phyloP scores from a whole-genome alignment of 2,329 filamentous ascomycete genomes.

The Ascomycota sp. region DNA sequence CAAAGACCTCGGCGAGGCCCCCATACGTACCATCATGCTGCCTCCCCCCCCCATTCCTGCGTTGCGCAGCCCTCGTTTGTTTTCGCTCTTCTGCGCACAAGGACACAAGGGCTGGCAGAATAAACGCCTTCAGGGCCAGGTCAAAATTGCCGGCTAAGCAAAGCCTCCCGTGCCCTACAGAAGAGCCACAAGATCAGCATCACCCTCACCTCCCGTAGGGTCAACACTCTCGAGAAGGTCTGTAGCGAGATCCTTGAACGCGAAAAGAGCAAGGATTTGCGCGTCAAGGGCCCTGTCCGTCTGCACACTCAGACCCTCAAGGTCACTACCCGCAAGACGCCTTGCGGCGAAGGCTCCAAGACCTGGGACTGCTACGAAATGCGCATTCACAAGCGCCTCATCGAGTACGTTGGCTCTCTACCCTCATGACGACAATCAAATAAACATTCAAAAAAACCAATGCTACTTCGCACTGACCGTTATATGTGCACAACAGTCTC shows the following conservation, averaged over 20 bases:
- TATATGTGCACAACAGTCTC: constrained; percentile 29
- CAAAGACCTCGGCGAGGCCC: constrained; percentile 81
- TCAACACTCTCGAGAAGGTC: constrained; percentile 91
- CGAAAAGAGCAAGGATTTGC: constrained; percentile 94
- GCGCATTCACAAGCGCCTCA: constrained; percentile 97
- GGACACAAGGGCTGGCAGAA: too few species aligned
- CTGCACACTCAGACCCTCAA: constrained; percentile 94
- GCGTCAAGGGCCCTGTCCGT: constrained; percentile 94
- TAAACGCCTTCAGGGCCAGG: too few species aligned
- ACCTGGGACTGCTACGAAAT: constrained; percentile 99
- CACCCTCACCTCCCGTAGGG: constrained; percentile 90
- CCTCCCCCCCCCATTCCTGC: background rate
- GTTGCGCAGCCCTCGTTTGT: too few species aligned
- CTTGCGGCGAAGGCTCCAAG: constrained; percentile 99
- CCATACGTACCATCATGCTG: constrained; percentile 32
- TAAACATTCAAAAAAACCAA: background rate
- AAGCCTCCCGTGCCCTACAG: constrained; percentile 17
- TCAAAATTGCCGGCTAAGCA: too few species aligned
- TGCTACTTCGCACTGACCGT: constrained; percentile 1
- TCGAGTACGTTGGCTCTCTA: constrained; percentile 42
- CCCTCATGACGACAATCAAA: background rate
- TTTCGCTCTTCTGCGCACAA: too few species aligned
- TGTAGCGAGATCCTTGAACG: constrained; percentile 97
- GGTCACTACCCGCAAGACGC: constrained; percentile 96
- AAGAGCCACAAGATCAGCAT: constrained; percentile 98